Evolutionary conservation across 2,329 filamentous ascomycete species (phyloP).

Genomic region (Fusarium praegraminearum): DNA sequence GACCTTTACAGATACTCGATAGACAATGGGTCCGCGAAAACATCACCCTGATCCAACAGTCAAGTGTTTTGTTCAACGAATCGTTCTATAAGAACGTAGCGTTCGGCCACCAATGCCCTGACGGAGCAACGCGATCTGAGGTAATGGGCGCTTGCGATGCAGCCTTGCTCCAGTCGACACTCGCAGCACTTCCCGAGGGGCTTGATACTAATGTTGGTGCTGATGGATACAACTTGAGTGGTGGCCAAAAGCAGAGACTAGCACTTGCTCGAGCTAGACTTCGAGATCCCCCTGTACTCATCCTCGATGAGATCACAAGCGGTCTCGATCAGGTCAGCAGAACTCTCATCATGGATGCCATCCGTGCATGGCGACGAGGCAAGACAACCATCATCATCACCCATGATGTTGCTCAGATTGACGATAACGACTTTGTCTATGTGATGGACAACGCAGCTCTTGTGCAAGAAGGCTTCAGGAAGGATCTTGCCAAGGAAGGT

Average conservation of each 20-base stretch:
- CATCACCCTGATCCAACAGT: conserved; percentile 84
- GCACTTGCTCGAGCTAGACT: conserved; percentile 83
- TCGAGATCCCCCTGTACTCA: conserved; percentile 81
- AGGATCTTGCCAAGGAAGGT: conserved; percentile 61
- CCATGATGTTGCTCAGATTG: conserved; percentile 85
- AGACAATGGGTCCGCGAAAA: conserved; percentile 80
- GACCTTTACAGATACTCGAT: conserved; percentile 71
- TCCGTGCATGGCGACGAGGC: conserved; percentile 79
- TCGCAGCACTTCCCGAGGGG: conserved; percentile 75
- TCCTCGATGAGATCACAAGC: conserved; percentile 91
- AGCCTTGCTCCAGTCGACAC: conserved; percentile 75
- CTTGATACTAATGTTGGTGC: conserved; percentile 78
- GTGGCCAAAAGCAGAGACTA: conserved; percentile 85
- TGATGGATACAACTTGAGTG: conserved; percentile 79
- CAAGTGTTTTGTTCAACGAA: conserved; percentile 84
- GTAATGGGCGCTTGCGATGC: conserved; percentile 73
- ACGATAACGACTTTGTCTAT: conserved; percentile 79
- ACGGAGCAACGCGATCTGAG: conserved; percentile 63
- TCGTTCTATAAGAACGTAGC: conserved; percentile 82
- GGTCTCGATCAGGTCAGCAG: conserved; percentile 82
- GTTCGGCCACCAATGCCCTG: conserved; percentile 70
- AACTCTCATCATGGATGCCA: conserved; percentile 75
- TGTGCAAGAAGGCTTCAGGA: conserved; percentile 75
- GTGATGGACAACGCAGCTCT: conserved; percentile 78
- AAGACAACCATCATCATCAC: conserved; percentile 96